Evolutionary conservation across 345 rosid species (phyloP), one percentile per base, ranked within the genome.

Genomic region (Eucalyptus melliodora): DNA sequence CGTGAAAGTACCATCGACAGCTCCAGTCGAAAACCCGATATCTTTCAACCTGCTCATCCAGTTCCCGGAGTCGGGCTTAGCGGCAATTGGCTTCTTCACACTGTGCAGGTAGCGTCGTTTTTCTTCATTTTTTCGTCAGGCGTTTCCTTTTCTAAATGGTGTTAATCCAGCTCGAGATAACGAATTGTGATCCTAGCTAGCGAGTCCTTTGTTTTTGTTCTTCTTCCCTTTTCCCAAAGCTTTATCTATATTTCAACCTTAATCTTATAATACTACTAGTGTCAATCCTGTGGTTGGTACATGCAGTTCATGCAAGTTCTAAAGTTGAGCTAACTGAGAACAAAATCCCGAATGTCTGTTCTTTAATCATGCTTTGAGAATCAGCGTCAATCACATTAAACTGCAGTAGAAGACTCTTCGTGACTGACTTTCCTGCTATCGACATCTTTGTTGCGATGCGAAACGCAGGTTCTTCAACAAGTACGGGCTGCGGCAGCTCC

Each of bases 41-140:
- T 92, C 95, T 72, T 94, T 93, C 92, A 95, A 96, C 93, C 91
- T 88, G 86, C 92, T 96, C 21, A 94, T 96, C 60, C 98, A 97
- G 90, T 50, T 96, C 55, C 97, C 98, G 2, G 95, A 92, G 89
- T 96, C 98, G 14, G 95, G 93, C 62, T 89, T 96, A 44, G 93
- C 98, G 60, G 87, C 92, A 34, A 87, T 95, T n/a, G 94, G 92
- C 65, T 95, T 97, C 93, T 89, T 95, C 80, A 94, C 95, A 13
- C 92, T 97, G 17, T 44, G 91, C 62, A 62, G 94, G 88, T 95
- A 77, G 47, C 30, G 2, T 23, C 85, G 8, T 10, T 40, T 72
- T 72, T 37, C 17, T 14, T 62, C 16, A 30, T 62, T 6, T 62
- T 13, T 62, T 62, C 16, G 37, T 62, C 72, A 62, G 8, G 31